Evolutionary conservation across 768 basidiomycete species (phyloP).

Genomic region (Hydnum rufescens): DNA sequence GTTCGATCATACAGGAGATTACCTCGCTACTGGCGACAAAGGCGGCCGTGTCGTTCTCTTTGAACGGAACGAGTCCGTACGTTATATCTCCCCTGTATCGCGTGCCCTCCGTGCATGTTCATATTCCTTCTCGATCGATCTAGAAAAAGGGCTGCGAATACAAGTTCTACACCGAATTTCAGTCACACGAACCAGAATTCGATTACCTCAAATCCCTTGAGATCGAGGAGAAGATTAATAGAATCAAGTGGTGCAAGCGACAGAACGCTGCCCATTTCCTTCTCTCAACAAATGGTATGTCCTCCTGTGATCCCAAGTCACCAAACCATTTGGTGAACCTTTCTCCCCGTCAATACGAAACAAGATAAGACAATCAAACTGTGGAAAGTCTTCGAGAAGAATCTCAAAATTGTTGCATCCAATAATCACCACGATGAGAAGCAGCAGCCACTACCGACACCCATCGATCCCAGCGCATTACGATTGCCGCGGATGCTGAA

Average conservation of each 20-base stretch:
- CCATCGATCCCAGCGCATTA: slow-evolving; percentile 37
- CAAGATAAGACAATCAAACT: slow-evolving; percentile 99
- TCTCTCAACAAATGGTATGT: slow-evolving; percentile 83
- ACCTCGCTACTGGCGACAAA: slow-evolving; percentile 98
- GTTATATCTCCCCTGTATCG: slow-evolving; percentile 15
- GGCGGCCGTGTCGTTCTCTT: slow-evolving; percentile 97
- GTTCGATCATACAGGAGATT: slow-evolving; percentile 98
- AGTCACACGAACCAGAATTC: slow-evolving; percentile 98
- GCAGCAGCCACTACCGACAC: slow-evolving; percentile 39
- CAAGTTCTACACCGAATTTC: slow-evolving; percentile 99
- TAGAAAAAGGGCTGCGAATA: slow-evolving; percentile 99
- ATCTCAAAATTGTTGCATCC: slow-evolving; percentile 85
- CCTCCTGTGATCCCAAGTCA: not conserved
- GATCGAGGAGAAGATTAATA: slow-evolving; percentile 99
- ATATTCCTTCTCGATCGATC: not conserved
- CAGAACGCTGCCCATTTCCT: slow-evolving; percentile 96
- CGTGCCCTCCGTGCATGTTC: slow-evolving; percentile 1
- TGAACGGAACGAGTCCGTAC: slow-evolving; percentile 90
- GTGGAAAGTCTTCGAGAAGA: slow-evolving; percentile 99
- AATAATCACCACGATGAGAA: slow-evolving; percentile 82
- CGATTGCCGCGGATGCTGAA: slow-evolving; percentile 78
- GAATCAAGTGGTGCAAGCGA: slow-evolving; percentile 99
- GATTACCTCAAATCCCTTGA: slow-evolving; percentile 99
- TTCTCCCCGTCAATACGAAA: not conserved
- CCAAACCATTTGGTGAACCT: not conserved